Evolutionary conservation across 495 filamentous ascomycete genomes (phyloP), one percentile per base, ranked within the genome.

Genomic region (Cenococcum geophilum): DNA sequence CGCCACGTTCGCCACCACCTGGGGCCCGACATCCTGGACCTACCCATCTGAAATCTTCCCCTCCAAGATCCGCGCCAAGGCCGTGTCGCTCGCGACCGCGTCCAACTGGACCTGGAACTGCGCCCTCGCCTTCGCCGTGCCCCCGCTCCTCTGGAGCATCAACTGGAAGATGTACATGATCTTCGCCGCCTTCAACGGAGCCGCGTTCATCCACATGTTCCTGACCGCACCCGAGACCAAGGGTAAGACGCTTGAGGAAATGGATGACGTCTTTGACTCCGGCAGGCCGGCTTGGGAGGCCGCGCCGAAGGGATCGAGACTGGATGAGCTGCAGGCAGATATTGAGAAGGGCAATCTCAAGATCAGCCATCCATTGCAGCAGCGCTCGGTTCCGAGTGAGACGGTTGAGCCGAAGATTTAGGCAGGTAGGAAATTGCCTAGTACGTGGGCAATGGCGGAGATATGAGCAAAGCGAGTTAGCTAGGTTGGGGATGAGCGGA

Each of bases 11-110:
- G 82, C 82, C 0, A 80, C 79, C 6, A 83, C 81, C 2, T 83
- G 80, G 81, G 80, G 63, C 11, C 82, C 80, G 0, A 76, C 77
- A 22, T 78, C 79, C 22, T 88, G 85, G 85, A 80, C 81, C 3
- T 86, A 86, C 69, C 83, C 84, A 0, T 79, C 82, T 11, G 85
- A 88, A 65, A 84, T 88, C 59, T 87, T 82, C 68, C 85, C 86
- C 0, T 72, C 79, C 59, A 83, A 83, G 68, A 79, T 87, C 54
- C 82, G 85, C 58, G 84, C 84, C 34, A 86, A 85, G 60, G 86
- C 83, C 43, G 84, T 86, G 16, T 81, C 82, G 0, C 71, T 88
- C 27, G 75, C 85, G 0, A 87, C 85, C 0, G 83, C 84, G 0
- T 78, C 79, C 3, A 87, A 88, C 67, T 88, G 85, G 85, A 76